phyloP scores from a whole-genome alignment of 2,329 filamentous ascomycete genomes.

The Cladophialophora carrionii region DNA sequence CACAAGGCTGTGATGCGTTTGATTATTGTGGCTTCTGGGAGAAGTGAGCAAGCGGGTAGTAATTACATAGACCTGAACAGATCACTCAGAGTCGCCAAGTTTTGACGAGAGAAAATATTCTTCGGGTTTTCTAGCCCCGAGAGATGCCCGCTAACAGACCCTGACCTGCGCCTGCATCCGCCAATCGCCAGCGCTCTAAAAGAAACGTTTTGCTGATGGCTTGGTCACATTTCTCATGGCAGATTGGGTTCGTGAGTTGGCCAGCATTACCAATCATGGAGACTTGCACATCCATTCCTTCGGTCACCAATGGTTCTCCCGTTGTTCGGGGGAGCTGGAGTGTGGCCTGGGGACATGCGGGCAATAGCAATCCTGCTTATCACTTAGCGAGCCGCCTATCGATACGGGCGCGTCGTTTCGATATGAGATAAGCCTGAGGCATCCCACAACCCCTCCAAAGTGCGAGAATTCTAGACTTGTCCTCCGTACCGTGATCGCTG shows the following conservation, averaged over 20 bases:
- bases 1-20: background rate
- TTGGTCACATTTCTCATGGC: background rate
- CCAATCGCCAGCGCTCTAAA: conserved; percentile 15
- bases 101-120: background rate
- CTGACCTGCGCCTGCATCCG: background rate
- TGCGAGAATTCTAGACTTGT: background rate
- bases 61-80: background rate
- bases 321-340: background rate
- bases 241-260: background rate
- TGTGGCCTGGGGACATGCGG: background rate
- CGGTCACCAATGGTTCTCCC: background rate
- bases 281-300: background rate
- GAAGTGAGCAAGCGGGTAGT: background rate
- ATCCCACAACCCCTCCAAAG: background rate
- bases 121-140: background rate
- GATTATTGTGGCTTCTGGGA: background rate
- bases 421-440: conserved; percentile 11
- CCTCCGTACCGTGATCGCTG: too few species aligned
- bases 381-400: conserved; percentile 16
- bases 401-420: conserved; percentile 3
- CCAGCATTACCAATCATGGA: background rate
- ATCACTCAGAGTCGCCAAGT: background rate
- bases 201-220: conserved; percentile 13
- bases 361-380: conserved; percentile 9
- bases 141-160: background rate